These are phyloP conservation scores for Closterium sp. DNA, from an alignment of 139 green algal genomes.

Conservation along the genomic window DNA sequence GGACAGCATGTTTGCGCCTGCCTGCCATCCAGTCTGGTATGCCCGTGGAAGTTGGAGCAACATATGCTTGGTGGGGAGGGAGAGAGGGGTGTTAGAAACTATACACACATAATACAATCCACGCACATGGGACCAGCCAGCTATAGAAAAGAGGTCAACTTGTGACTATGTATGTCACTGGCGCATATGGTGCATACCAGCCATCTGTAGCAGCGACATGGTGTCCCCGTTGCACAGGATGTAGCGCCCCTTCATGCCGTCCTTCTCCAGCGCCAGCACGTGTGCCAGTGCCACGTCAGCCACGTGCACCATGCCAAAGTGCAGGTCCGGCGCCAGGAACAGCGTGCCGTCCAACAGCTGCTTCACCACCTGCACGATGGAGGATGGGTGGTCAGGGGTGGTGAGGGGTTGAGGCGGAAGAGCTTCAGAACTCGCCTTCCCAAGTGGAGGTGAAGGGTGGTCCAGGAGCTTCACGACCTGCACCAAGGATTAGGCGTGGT, in stretches of 20 bases:
- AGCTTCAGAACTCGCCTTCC: not conserved
- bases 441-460: not conserved
- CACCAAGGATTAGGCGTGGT: not conserved
- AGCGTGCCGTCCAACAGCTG: constrained; percentile 10
- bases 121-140: too few relatives aligned
- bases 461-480: constrained; percentile 3
- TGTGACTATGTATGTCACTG: too few relatives aligned
- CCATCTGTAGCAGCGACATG: not conserved
- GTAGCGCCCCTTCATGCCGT: not conserved
- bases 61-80: too few relatives aligned
- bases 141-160: too few relatives aligned
- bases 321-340: not conserved
- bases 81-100: too few relatives aligned
- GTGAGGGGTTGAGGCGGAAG: not conserved
- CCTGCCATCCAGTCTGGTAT: too few relatives aligned
- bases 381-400: not conserved
- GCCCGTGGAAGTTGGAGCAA: too few relatives aligned
- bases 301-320: constrained; percentile 6
- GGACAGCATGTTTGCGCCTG: too few relatives aligned
- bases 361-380: not conserved
- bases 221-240: not conserved
- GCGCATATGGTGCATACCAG: not conserved
- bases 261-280: constrained; percentile 4
- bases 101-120: too few relatives aligned
- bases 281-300: constrained; percentile 4